phyloP scores from a whole-genome alignment of 345 rosid genomes.

The Kernera saxatilis region DNA sequence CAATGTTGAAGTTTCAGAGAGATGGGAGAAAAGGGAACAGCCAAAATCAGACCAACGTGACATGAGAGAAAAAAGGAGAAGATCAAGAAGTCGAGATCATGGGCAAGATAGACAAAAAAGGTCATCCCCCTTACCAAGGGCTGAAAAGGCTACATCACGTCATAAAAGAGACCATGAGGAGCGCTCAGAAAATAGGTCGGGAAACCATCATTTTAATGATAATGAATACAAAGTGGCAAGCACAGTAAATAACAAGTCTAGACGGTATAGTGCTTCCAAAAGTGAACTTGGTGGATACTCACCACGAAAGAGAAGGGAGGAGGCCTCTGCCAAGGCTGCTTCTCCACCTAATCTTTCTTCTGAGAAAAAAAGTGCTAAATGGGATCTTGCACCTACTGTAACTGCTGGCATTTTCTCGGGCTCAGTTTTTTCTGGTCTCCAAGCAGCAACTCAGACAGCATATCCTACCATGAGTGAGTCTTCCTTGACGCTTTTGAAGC shows the following conservation, averaged over 20 bases:
- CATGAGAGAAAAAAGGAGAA: constrained; percentile 48
- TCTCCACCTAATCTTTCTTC: constrained; percentile 63
- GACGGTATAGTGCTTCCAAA: constrained; percentile 41
- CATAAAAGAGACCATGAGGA: constrained; percentile 45
- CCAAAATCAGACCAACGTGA: constrained; percentile 47
- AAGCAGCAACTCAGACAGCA: constrained; percentile 34
- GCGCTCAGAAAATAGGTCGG: constrained; percentile 38
- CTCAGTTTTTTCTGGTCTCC: constrained; percentile 43
- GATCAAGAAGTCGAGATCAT: constrained; percentile 65
- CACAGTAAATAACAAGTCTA: constrained; percentile 50
- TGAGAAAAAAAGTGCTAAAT: constrained; percentile 68
- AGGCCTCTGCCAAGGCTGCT: constrained; percentile 55
- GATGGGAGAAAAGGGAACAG: constrained; percentile 47
- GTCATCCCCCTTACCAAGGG: constrained; percentile 55
- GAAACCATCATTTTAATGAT: constrained; percentile 43
- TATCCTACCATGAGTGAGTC: constrained; percentile 38
- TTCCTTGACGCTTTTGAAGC: constrained; percentile 40
- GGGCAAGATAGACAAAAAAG: constrained; percentile 46
- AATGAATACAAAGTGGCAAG: constrained; percentile 33
- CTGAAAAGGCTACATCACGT: constrained; percentile 39
- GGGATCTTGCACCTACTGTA: constrained; percentile 68
- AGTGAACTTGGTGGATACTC: constrained; percentile 96
- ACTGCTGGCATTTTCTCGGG: constrained; percentile 23
- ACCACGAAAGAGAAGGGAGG: constrained; percentile 80
- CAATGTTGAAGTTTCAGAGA: constrained; percentile 41